phyloP scores from a whole-genome alignment of 1,284 basidiomycete genomes.

The Microbotryomycetes sp. region DNA sequence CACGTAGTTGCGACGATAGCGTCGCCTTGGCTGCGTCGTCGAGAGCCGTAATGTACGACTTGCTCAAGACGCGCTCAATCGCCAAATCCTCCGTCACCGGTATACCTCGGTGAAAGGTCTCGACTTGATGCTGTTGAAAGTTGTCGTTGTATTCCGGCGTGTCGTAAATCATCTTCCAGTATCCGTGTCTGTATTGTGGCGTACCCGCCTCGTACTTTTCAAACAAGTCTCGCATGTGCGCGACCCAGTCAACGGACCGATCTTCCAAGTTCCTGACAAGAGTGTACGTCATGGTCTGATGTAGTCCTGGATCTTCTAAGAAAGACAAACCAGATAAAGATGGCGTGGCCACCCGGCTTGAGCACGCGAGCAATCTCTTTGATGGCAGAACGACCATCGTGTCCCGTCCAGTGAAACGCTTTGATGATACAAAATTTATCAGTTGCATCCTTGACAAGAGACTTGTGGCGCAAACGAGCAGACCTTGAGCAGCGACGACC shows the following conservation, averaged over 20 bases:
- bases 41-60: conserved; percentile 33
- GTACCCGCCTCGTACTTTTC: conserved; percentile 31
- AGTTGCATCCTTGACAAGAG: neutral
- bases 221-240: conserved; percentile 26
- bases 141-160: conserved; percentile 5
- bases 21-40: conserved; percentile 13
- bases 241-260: conserved; percentile 27
- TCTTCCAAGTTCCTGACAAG: conserved; percentile 33
- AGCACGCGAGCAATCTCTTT: conserved; percentile 41
- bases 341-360: conserved; percentile 38
- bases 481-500: conserved; percentile 7
- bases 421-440: neutral
- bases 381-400: conserved; percentile 18
- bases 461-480: neutral
- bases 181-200: conserved; percentile 24
- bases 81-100: conserved; percentile 24
- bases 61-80: conserved; percentile 31
- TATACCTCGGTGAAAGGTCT: conserved; percentile 5
- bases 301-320: conserved; percentile 28
- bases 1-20: conserved; percentile 12
- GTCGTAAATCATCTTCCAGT: conserved; percentile 29
- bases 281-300: conserved; percentile 29
- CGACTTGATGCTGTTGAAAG: conserved; percentile 4
- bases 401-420: conserved; percentile 32
- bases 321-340: conserved; percentile 43